A percentile compares a stretch with the other conserved stretches of the same genome.
These are phyloP conservation scores for Fusarium sp. DNA, from an alignment of 2,329 filamentous ascomycete genomes.

Conservation along the genomic window DNA sequence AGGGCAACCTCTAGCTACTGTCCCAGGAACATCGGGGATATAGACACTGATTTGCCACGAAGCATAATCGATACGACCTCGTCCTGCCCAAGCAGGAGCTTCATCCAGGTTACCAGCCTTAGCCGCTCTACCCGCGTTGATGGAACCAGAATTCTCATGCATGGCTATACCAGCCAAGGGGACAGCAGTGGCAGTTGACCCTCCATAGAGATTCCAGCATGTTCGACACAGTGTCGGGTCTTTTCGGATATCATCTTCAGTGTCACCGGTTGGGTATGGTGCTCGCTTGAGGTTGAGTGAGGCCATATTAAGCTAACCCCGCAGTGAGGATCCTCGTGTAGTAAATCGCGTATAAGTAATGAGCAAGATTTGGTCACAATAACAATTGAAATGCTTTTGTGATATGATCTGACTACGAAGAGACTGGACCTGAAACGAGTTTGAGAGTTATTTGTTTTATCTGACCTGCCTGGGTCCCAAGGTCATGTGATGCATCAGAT, in stretches of 20 bases:
- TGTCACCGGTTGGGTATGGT: constrained; percentile 20
- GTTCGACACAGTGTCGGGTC: constrained; percentile 20
- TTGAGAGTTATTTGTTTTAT: background rate
- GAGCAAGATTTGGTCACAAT: background rate
- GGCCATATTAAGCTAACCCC: constrained; percentile 23
- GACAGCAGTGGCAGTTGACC: constrained; percentile 14
- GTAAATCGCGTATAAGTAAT: background rate
- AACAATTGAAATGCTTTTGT: rapidly evolving
- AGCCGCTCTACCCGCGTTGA: constrained; percentile 15
- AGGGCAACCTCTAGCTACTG: constrained; percentile 3
- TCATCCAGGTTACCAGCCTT: background rate
- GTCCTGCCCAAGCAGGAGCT: constrained; percentile 20
- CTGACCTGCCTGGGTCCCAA: background rate
- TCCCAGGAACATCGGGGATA: constrained; percentile 10
- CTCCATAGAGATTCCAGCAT: constrained; percentile 35
- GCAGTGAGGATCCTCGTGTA: background rate
- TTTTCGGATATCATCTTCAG: constrained; percentile 20
- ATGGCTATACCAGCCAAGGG: constrained; percentile 24
- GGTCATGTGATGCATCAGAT: constrained; percentile 5
- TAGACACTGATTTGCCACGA: constrained; percentile 24
- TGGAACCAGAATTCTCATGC: constrained; percentile 23
- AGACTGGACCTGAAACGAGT: background rate
- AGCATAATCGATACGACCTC: constrained; percentile 20
- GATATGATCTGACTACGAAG: background rate
- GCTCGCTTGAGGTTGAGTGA: constrained; percentile 12